Conservation (phyloP, 345 rosid species). For the Salix suchowensis region DNA sequence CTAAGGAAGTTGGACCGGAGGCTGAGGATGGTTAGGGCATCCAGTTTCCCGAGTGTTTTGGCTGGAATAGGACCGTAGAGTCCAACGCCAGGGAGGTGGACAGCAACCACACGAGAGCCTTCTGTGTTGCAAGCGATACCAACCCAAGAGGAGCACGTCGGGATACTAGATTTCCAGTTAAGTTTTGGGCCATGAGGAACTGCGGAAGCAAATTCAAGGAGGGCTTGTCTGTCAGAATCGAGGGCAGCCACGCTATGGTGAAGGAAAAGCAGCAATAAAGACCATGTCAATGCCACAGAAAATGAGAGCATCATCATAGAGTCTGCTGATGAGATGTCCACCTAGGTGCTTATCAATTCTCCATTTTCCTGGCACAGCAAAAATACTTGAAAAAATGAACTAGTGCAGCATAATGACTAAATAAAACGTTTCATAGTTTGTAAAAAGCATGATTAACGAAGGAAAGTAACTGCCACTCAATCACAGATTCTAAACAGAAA, state of each 20-base stretch:
- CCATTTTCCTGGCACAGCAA: constrained; percentile 6
- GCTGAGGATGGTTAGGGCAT: constrained; percentile 67
- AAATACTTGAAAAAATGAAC: neutral
- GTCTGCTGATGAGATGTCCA: neutral
- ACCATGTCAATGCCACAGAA: constrained; percentile 31
- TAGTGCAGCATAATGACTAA: too few relatives aligned
- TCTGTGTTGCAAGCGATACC: constrained; percentile 64
- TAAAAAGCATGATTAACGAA: neutral
- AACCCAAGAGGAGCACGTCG: constrained; percentile 64
- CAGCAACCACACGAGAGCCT: constrained; percentile 50
- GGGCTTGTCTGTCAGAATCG: constrained; percentile 62
- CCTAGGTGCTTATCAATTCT: constrained; percentile 3
- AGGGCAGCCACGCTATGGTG: constrained; percentile 42
- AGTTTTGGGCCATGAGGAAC: constrained; percentile 77
- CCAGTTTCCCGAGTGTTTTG: constrained; percentile 69
- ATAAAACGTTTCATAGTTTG: too few relatives aligned
- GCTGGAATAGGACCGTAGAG: constrained; percentile 71
- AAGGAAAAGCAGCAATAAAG: constrained; percentile 30
- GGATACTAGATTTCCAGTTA: constrained; percentile 59
- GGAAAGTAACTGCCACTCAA: neutral
- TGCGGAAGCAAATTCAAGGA: constrained; percentile 57
- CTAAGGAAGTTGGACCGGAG: constrained; percentile 61
- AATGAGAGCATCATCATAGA: constrained; percentile 37
- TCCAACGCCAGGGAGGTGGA: constrained; percentile 82
- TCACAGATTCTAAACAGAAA: neutral